Percentiles rank a stretch among this genome's conserved stretches.
Conservation (phyloP, 2,329 filamentous ascomycete species). For the Thielaviopsis euricoi region DNA sequence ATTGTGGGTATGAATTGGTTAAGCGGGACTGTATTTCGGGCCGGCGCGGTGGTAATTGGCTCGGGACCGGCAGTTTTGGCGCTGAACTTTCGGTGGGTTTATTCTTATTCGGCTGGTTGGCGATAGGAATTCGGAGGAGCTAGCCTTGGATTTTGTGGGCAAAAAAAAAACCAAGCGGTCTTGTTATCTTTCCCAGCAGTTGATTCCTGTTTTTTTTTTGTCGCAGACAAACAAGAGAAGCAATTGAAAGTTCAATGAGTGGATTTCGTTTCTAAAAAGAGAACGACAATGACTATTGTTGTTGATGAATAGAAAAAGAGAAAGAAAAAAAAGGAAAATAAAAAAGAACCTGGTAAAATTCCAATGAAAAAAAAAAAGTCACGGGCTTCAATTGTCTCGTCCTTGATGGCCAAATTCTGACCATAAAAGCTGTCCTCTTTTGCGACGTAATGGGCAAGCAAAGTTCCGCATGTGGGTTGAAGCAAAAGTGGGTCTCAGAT, state of each 20-base stretch:
- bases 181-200: not conserved
- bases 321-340: not conserved
- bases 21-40: no score
- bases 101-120: no score
- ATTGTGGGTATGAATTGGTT: no score
- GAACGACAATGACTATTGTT: not conserved
- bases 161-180: no score
- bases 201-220: not conserved
- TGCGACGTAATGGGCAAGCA: conserved; percentile 5
- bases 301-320: not conserved
- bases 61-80: no score
- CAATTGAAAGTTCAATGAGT: not conserved
- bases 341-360: not conserved
- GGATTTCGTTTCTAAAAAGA: not conserved
- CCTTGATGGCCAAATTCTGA: not conserved
- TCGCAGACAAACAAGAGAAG: not conserved
- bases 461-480: not conserved
- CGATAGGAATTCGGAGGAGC: not conserved
- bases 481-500: not conserved
- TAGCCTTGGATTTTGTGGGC: not conserved
- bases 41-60: no score
- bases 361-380: not conserved
- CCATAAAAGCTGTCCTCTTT: conserved; percentile 5
- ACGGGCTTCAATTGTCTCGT: not conserved
- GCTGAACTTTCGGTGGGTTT: no score